phyloP scores from a whole-genome alignment of 176 grass and related monocot species.

The Aegilops umbellulata region DNA sequence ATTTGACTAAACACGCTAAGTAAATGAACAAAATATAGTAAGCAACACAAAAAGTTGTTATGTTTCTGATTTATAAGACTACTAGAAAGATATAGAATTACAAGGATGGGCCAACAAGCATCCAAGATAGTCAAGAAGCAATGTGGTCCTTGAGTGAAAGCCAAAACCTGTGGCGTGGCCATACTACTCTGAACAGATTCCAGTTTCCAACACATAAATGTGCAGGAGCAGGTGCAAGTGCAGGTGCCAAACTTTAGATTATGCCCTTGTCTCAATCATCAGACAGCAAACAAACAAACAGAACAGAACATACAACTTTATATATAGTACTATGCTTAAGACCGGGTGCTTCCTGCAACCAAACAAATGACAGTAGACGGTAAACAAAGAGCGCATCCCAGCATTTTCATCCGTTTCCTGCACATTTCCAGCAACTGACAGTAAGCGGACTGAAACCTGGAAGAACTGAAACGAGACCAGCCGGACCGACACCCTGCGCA shows the following conservation, averaged over 20 bases:
- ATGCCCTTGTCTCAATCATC: neutral
- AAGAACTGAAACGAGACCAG: neutral
- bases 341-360: no score
- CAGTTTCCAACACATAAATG: no score
- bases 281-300: neutral
- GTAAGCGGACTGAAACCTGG: neutral
- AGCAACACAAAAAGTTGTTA: neutral
- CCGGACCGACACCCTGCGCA: neutral
- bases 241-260: neutral
- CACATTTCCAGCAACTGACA: neutral
- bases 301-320: neutral
- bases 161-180: neutral
- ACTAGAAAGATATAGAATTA: neutral
- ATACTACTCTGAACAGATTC: neutral
- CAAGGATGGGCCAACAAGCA: neutral
- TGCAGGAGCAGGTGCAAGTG: no score
- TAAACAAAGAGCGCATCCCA: neutral
- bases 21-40: neutral
- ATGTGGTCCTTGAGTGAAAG: neutral
- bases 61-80: neutral
- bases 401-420: neutral
- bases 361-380: neutral
- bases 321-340: no score
- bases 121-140: slow-evolving; percentile 10
- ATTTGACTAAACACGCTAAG: neutral